Conservation (phyloP, 1,284 basidiomycete species). For the Cutaneotrichosporon spelunceum region DNA sequence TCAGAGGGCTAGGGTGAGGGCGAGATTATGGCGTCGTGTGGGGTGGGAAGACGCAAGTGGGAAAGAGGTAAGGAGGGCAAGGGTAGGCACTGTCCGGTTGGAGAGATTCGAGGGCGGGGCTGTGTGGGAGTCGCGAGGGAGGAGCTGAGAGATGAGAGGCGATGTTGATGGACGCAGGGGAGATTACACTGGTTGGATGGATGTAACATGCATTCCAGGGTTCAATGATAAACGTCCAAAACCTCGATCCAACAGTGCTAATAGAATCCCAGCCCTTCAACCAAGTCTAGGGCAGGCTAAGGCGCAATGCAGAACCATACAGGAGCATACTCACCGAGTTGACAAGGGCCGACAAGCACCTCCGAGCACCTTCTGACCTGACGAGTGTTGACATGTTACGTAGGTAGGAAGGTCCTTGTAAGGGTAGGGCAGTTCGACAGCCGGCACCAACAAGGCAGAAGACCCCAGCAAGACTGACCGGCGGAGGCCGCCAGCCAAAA, state of each 20-base stretch:
- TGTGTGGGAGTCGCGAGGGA: not conserved
- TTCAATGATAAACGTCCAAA: not conserved
- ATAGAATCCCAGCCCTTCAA: too few species aligned
- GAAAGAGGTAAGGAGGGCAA: not conserved
- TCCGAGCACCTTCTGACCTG: not conserved
- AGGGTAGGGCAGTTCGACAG: too few species aligned
- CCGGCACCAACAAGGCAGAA: too few species aligned
- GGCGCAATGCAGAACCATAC: too few species aligned
- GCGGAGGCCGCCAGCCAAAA: too few species aligned
- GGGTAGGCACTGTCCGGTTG: not conserved
- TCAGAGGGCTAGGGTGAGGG: not conserved
- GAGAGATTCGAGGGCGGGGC: not conserved
- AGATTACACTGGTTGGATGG: not conserved
- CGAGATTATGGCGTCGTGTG: not conserved
- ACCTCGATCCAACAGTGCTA: not conserved
- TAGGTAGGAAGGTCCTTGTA: not conserved
- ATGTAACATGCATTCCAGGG: not conserved
- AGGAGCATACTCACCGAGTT: too few species aligned
- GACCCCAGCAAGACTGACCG: too few species aligned
- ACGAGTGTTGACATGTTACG: not conserved
- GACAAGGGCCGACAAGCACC: not conserved
- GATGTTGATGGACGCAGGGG: not conserved
- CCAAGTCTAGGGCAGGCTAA: too few species aligned
- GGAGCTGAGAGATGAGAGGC: not conserved
- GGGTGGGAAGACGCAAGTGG: not conserved